Base-by-base conservation (phyloP, 495 filamentous ascomycete species). In the Cudoniella acicularis region DNA sequence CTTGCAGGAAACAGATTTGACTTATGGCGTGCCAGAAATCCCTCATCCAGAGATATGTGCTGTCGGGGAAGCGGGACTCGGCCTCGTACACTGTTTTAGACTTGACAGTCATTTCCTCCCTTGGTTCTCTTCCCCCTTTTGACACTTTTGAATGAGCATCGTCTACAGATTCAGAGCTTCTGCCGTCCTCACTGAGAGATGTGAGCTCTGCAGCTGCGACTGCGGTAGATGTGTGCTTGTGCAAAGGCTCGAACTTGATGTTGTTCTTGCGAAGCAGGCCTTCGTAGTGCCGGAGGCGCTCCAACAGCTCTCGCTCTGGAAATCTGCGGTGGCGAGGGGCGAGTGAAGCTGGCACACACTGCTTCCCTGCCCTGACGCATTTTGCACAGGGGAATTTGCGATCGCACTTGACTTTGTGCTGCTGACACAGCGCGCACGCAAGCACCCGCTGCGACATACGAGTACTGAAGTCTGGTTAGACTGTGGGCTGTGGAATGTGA, bases 381-480 rank as follows among this genome's bases (percentile, higher is more conserved):
- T 83, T 83, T 56, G 82, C 79, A 58, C 86, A 88, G 20, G 81
- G 83, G 62, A 83, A 78, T 54, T 77, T 73, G 67, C 82, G 81
- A 66, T 87, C 83, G 69, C 85, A 88, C 60, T 80, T 82, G 48
- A 88, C 83, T 69, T 87, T 89, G 49, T 83, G 76, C 56, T 81
- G 81, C 62, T 84, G 80, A 62, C 85, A 88, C 45, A 83, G 69
- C 24, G 84, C 79, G 60, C 85, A 88, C 25, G 84, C 85, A 64
- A 79, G 79, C 41, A 65, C 56, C 43, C 81, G 72, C 59, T 69
- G 73, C 40, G 73, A 59, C 62, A 73, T 74, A 41, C 57, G 54
- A 27, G 65, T 25, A 24, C 40, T 52, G 27, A 20, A 54, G 48
- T 47, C 49, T 57, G 45, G 21, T 10, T 40, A 27, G 24, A n/a